Conservation (phyloP, 208 protist species). For the Porcisia deanei region DNA sequence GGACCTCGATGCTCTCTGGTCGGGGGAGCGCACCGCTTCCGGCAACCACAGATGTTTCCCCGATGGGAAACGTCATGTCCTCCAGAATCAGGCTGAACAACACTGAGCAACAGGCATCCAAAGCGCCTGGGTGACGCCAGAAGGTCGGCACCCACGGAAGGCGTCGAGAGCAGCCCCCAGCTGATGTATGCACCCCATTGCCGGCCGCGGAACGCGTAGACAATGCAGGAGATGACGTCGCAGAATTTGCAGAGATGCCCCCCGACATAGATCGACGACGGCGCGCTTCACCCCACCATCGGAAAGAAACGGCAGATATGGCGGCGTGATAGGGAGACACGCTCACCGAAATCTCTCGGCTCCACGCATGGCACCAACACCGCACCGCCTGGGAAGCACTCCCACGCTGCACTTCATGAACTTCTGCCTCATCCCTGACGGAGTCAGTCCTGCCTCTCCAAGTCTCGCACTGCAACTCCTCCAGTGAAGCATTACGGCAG, state of each 20-base stretch:
- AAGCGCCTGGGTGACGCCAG: constrained; percentile 55
- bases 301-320: constrained; percentile 11
- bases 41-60: background rate
- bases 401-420: background rate
- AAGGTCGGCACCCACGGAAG: constrained; percentile 34
- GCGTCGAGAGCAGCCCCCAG: no score
- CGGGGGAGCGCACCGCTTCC: background rate
- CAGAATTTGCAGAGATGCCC: background rate
- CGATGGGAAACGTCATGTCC: background rate
- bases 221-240: background rate
- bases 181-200: background rate
- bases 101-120: constrained; percentile 57
- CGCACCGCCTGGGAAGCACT: constrained; percentile 3
- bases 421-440: background rate
- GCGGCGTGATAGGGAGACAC: constrained; percentile 28
- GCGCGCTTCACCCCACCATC: constrained; percentile 1
- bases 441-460: background rate
- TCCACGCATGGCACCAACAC: constrained; percentile 24
- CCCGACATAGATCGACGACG: background rate
- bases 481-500: background rate
- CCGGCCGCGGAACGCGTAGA: background rate
- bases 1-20: background rate
- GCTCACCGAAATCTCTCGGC: constrained; percentile 5
- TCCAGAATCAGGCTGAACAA: constrained; percentile 52
- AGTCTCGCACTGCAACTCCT: constrained; percentile 1